A percentile compares a stretch with the other conserved stretches of the same genome.
Evolutionary conservation across 306 rosid species (phyloP).

Genomic region (Leucaena leucocephala): DNA sequence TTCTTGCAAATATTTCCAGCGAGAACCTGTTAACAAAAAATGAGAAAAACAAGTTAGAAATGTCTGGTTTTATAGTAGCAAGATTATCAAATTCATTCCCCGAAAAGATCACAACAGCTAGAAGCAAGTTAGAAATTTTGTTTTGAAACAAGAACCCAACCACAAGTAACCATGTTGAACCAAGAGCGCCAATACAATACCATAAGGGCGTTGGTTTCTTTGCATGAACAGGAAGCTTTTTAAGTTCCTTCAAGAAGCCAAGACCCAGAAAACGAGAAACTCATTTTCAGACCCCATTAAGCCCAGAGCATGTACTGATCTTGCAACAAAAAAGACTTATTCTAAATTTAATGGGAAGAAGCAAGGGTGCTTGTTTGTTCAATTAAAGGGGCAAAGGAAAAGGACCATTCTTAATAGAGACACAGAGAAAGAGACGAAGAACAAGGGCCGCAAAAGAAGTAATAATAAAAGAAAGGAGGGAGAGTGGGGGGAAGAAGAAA

Average conservation of each 20-base stretch:
- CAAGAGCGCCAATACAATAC: slow-evolving; percentile 24
- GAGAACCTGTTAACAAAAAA: slow-evolving; percentile 31
- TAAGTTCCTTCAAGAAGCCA: slow-evolving; percentile 40
- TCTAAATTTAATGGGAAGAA: slow-evolving; percentile 37
- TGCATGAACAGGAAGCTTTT: slow-evolving; percentile 51
- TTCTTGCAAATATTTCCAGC: slow-evolving; percentile 28
- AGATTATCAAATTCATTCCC: slow-evolving; percentile 30
- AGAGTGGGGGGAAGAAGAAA: slow-evolving; percentile 3
- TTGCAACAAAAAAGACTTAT: slow-evolving; percentile 44
- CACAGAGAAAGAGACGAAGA: slow-evolving; percentile 13
- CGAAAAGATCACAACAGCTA: slow-evolving; percentile 31
- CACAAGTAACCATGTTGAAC: slow-evolving; percentile 41
- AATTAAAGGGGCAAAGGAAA: background rate
- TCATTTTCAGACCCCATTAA: slow-evolving; percentile 46
- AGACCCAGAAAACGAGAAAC: slow-evolving; percentile 49
- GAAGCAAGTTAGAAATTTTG: slow-evolving; percentile 25
- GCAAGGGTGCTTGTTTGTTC: slow-evolving; percentile 19
- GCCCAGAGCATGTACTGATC: slow-evolving; percentile 34
- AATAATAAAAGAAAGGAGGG: slow-evolving; percentile 38
- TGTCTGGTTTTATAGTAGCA: slow-evolving; percentile 30
- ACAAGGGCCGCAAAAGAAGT: slow-evolving; percentile 36
- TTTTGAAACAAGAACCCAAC: slow-evolving; percentile 44
- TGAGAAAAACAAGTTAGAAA: slow-evolving; percentile 20
- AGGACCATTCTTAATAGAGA: background rate
- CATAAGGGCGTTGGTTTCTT: slow-evolving; percentile 36